Percentiles rank a stretch among this genome's conserved stretches.
Conservation (phyloP, 2,329 filamentous ascomycete species). For the Alternaria triticimaculans region DNA sequence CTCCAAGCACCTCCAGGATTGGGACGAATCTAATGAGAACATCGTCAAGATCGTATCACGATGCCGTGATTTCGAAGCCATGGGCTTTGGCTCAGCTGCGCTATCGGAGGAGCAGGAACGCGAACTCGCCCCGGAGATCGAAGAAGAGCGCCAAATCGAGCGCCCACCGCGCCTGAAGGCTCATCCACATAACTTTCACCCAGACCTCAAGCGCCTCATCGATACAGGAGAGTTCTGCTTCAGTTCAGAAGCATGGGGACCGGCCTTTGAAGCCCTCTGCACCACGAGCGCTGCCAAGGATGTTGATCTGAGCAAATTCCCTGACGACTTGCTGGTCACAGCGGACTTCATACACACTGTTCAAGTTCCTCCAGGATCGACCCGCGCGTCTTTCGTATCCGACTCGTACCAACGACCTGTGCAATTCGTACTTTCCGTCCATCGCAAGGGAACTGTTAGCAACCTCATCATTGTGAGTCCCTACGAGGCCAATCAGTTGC, state of each 20-base stretch:
- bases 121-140: slow-evolving; percentile 69
- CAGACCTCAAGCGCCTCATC: slow-evolving; percentile 53
- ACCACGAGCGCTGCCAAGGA: slow-evolving; percentile 51
- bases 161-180: slow-evolving; percentile 53
- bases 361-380: slow-evolving; percentile 13
- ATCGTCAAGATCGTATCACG: slow-evolving; percentile 26
- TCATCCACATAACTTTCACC: slow-evolving; percentile 52
- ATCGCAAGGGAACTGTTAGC: background rate
- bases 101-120: slow-evolving; percentile 73
- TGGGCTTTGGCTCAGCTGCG: slow-evolving; percentile 42
- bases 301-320: slow-evolving; percentile 48
- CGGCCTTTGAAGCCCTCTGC: slow-evolving; percentile 56
- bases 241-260: slow-evolving; percentile 46
- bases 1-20: background rate
- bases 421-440: slow-evolving; percentile 59
- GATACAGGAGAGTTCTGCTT: slow-evolving; percentile 40
- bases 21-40: slow-evolving; percentile 24
- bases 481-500: slow-evolving; percentile 63
- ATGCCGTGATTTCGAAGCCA: slow-evolving; percentile 35
- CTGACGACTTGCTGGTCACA: slow-evolving; percentile 55
- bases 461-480: slow-evolving; percentile 65
- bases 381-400: background rate
- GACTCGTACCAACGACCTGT: slow-evolving; percentile 58
- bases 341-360: slow-evolving; percentile 60
- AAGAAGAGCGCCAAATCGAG: slow-evolving; percentile 65